Evolutionary conservation across 2,329 filamentous ascomycete species (phyloP), one percentile per base, ranked within the genome.

Genomic region (Grosmannia huntii): DNA sequence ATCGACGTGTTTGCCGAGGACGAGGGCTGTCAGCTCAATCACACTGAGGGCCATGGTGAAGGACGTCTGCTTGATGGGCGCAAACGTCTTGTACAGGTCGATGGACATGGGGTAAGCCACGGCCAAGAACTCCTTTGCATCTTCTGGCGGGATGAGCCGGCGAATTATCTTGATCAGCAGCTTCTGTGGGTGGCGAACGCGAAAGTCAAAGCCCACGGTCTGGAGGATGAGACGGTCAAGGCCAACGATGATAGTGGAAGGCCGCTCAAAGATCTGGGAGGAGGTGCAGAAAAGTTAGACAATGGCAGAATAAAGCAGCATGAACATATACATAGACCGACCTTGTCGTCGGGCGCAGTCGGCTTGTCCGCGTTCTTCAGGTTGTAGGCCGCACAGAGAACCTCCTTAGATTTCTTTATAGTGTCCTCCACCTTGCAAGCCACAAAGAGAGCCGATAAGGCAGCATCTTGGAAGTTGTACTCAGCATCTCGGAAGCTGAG

Each of bases 401-500:
- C 95, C 62, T 99, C 94, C 59, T 83, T 84, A 4, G 90, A 95
- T 75, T 97, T 97, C 74, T 99, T 99, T 64, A 96, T 81, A 0
- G 94, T 99, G 70, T 99, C 94, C 71, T 99, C 94, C 52, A 95
- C 90, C 74, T 99, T 99, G 77, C 92, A 97, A 2, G 91, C 91
- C 3, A 91, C 88, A 67, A 97, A 92, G 10, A 99, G 76, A 27
- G 90, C 87, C 1, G 94, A 90, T 7, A 94, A 82, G 0, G 92
- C 90, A 1, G 90, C 91, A 68, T 97, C 92, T 70, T 89, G 72
- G 63, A 85, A 90, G 69, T 87, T 88, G 71, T 95, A 96, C 66
- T 95, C 90, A 63, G 77, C 83, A 64, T 91, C 89, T n/a, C 85
- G 81, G 67, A 95, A 90, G 52, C 86, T 82, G 56, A 97, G 79